Conservation (phyloP, 2,329 filamentous ascomycete genomes). For the Cladosporium sp. region DNA sequence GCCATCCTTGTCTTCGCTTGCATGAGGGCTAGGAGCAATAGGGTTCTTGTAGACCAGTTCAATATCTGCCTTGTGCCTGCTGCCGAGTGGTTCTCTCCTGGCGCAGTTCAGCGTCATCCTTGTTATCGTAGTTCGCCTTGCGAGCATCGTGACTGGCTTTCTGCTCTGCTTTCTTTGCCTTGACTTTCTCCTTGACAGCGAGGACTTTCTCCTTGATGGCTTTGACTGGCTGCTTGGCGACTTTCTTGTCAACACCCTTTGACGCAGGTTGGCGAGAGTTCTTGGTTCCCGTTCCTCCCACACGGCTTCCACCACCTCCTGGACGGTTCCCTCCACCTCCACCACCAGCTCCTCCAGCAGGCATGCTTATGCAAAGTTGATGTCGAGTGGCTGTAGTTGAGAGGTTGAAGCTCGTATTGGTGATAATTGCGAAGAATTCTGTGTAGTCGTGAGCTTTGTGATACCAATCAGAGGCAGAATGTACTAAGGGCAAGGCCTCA, state of each 20-base stretch:
- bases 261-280: neutral
- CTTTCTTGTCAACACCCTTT: conserved; percentile 12
- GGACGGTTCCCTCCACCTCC: neutral
- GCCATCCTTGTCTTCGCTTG: no score
- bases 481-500: neutral
- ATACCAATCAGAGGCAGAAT: neutral
- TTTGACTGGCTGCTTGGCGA: conserved; percentile 10
- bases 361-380: neutral
- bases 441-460: neutral
- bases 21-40: no score
- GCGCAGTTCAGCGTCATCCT: neutral
- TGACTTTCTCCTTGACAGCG: conserved; percentile 2
- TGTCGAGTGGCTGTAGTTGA: neutral
- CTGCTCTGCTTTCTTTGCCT: conserved; percentile 9
- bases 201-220: conserved; percentile 14
- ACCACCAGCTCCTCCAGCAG: neutral
- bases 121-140: neutral
- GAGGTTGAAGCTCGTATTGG: neutral
- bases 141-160: conserved; percentile 14
- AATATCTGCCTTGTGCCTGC: neutral
- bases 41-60: neutral
- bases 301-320: neutral
- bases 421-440: neutral
- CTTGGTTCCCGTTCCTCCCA: neutral
- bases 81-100: neutral